Percentiles rank a stretch among this genome's conserved stretches.
Evolutionary conservation across 768 basidiomycete genomes (phyloP).

Genomic region (Galerina sulciceps): DNA sequence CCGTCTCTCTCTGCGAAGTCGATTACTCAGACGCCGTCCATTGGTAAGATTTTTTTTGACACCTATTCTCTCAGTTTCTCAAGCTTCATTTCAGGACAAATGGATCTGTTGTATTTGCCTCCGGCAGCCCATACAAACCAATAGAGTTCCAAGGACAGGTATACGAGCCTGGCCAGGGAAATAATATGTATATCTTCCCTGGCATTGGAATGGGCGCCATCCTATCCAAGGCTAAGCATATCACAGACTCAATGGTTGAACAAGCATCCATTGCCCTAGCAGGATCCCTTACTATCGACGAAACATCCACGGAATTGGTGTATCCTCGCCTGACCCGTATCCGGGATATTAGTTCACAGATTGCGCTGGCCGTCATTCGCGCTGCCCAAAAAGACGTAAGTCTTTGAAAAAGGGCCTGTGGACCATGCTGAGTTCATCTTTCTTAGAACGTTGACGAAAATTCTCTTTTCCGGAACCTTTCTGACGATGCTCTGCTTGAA

Average conservation of each 20-base stretch:
- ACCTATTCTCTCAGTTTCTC: not conserved
- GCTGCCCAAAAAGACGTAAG: slow-evolving; percentile 67
- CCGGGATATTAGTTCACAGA: slow-evolving; percentile 64
- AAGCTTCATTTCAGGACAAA: slow-evolving; percentile 51
- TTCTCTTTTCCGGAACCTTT: slow-evolving; percentile 46
- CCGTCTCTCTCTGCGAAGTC: slow-evolving; percentile 62
- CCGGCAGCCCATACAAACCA: slow-evolving; percentile 70
- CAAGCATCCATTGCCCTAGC: slow-evolving; percentile 66
- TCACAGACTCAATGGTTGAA: slow-evolving; percentile 76
- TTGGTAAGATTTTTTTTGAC: slow-evolving; percentile 40
- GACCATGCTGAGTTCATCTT: not conserved
- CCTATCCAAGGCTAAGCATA: slow-evolving; percentile 55
- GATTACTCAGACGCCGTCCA: slow-evolving; percentile 63
- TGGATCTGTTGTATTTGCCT: slow-evolving; percentile 72
- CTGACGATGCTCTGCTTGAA: slow-evolving; percentile 49
- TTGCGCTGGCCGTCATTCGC: slow-evolving; percentile 66
- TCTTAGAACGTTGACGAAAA: slow-evolving; percentile 51
- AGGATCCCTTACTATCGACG: slow-evolving; percentile 57
- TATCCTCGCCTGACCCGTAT: slow-evolving; percentile 74
- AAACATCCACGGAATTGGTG: slow-evolving; percentile 56
- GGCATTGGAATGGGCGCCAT: slow-evolving; percentile 67
- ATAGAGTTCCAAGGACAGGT: slow-evolving; percentile 49
- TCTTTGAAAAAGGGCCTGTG: not conserved
- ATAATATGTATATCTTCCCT: slow-evolving; percentile 79
- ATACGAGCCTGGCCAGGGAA: slow-evolving; percentile 75